These are phyloP conservation scores for Auxenochlorella pyrenoidosa DNA, from an alignment of 139 green algal genomes.

Conservation along the genomic window DNA sequence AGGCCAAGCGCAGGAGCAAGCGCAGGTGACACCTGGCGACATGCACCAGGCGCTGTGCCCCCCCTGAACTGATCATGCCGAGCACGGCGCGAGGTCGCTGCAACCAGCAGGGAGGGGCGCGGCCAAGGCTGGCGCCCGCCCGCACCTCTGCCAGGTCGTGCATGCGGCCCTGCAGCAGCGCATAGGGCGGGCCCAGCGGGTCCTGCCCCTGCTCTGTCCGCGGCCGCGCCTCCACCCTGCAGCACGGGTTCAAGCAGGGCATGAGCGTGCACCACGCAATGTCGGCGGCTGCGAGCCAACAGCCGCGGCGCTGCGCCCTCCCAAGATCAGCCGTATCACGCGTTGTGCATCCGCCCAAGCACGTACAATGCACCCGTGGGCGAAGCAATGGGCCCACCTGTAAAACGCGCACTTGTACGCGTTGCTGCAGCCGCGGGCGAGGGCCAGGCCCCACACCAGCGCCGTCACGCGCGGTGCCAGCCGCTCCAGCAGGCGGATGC, in stretches of 20 bases:
- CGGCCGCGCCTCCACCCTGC: slow-evolving; percentile 14
- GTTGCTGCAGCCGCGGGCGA: neutral
- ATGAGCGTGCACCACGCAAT: neutral
- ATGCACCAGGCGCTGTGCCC: no score
- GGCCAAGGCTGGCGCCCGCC: no score
- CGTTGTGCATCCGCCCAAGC: neutral
- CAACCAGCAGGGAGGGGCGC: no score
- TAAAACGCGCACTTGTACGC: neutral
- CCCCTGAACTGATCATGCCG: no score
- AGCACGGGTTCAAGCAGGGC: neutral
- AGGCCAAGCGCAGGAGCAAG: neutral
- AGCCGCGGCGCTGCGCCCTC: no score
- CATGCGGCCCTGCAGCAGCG: slow-evolving; percentile 55
- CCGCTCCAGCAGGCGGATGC: slow-evolving; percentile 7
- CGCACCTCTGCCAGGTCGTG: slow-evolving; percentile 18
- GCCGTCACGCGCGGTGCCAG: slow-evolving; percentile 1
- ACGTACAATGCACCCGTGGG: neutral
- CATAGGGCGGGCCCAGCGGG: slow-evolving; percentile 53
- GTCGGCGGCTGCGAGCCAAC: neutral
- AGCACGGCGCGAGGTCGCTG: no score
- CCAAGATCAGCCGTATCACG: no score
- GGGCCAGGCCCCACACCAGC: neutral
- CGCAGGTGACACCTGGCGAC: neutral
- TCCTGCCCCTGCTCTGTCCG: neutral
- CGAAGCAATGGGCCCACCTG: neutral